These are phyloP conservation scores for Fusarium metavorans DNA, from an alignment of 2,329 filamentous ascomycete species.

Conservation along the genomic window DNA sequence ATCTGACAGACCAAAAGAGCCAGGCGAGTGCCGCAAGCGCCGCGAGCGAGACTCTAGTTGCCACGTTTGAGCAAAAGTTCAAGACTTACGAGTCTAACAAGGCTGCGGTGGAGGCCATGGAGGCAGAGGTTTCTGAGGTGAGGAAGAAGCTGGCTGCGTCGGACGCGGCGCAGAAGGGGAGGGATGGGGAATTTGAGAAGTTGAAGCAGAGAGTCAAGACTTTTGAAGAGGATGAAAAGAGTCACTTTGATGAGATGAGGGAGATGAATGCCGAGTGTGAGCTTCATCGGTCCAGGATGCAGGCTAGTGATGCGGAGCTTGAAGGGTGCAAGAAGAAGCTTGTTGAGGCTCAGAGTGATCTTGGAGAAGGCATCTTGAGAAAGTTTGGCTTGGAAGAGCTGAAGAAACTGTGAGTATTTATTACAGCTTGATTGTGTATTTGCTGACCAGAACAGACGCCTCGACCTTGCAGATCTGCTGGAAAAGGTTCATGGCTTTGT, in stretches of 20 bases:
- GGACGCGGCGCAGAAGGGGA: slow-evolving; percentile 57
- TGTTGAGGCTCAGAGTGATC: slow-evolving; percentile 34
- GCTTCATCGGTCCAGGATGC: slow-evolving; percentile 39
- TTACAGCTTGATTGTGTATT: rapidly evolving
- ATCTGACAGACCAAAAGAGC: slow-evolving; percentile 38
- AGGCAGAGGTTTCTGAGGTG: slow-evolving; percentile 58
- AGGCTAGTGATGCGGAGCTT: slow-evolving; percentile 35
- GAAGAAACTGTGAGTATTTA: slow-evolving; percentile 38
- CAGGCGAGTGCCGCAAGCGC: slow-evolving; percentile 35
- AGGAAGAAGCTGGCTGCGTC: slow-evolving; percentile 54
- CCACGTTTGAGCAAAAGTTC: slow-evolving; percentile 42
- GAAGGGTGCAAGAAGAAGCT: slow-evolving; percentile 35
- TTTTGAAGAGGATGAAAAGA: slow-evolving; percentile 30
- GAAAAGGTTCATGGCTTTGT: slow-evolving; percentile 43
- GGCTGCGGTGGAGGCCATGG: slow-evolving; percentile 53
- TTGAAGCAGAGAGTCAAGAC: slow-evolving; percentile 35
- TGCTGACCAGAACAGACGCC: slow-evolving; percentile 37
- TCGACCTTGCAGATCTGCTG: slow-evolving; percentile 38
- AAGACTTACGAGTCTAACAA: slow-evolving; percentile 45
- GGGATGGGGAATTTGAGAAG: slow-evolving; percentile 58
- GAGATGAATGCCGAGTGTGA: slow-evolving; percentile 45
- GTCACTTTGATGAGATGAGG: slow-evolving; percentile 37
- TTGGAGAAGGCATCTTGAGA: slow-evolving; percentile 38
- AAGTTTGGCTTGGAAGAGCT: slow-evolving; percentile 37
- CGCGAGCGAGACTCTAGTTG: slow-evolving; percentile 37